A percentile compares a stretch with the other conserved stretches of the same genome.
Conservation (phyloP, 2,329 filamentous ascomycete species). For the Calycina herbarum region DNA sequence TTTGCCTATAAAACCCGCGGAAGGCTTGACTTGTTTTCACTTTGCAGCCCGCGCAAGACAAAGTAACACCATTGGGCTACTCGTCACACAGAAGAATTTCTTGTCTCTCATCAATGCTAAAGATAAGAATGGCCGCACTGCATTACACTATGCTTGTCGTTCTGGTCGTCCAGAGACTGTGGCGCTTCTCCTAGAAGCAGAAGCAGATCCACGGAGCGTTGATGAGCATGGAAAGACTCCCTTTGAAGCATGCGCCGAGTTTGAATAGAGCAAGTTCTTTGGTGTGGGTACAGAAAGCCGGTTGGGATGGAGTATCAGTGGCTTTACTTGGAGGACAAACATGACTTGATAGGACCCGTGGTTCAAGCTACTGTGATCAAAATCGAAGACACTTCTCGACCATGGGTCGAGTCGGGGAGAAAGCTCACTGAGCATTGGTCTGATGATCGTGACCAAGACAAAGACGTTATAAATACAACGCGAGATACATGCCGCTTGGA, state of each 20-base stretch:
- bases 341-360: too few relatives aligned
- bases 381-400: too few relatives aligned
- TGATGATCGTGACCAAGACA: too few relatives aligned
- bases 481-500: too few relatives aligned
- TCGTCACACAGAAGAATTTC: background rate
- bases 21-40: background rate
- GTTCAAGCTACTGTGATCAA: too few relatives aligned
- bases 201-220: background rate
- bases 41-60: conserved; percentile 7
- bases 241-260: conserved; percentile 4
- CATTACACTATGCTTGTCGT: conserved; percentile 2
- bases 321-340: too few relatives aligned
- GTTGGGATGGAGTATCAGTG: too few relatives aligned
- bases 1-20: background rate
- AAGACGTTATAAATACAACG: too few relatives aligned
- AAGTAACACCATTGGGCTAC: conserved; percentile 1
- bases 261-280: background rate
- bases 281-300: background rate
- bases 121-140: background rate
- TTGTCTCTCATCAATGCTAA: background rate
- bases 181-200: background rate
- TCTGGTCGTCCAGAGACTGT: conserved; percentile 6
- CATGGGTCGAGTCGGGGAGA: too few relatives aligned
- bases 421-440: too few relatives aligned
- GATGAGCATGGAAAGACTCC: background rate